Evolutionary conservation across 148 eudicot genomes (phyloP).

Genomic region (Simmondsia chinensis): DNA sequence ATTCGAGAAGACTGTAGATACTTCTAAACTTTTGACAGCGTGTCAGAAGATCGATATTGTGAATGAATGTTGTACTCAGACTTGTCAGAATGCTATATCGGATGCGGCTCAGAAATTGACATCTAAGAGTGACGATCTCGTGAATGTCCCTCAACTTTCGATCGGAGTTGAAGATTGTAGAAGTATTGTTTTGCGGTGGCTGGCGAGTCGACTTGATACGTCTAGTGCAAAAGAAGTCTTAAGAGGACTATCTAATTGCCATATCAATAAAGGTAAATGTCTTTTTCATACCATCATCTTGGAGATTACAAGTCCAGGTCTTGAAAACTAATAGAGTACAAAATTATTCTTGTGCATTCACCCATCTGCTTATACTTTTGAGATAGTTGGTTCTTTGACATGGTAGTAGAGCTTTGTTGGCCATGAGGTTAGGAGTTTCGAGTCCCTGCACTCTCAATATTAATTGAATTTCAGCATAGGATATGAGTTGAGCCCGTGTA

Average conservation of each 20-base stretch:
- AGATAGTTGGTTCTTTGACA: no score
- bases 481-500: no score
- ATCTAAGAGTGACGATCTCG: conserved; percentile 37
- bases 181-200: conserved; percentile 69
- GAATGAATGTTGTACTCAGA: conserved; percentile 81
- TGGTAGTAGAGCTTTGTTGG: no score
- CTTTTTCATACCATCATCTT: no score
- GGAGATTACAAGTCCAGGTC: no score
- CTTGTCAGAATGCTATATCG: conserved; percentile 77
- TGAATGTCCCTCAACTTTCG: conserved; percentile 42
- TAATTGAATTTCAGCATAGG: no score
- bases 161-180: conserved; percentile 53
- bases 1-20: conserved; percentile 60
- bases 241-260: conserved; percentile 88
- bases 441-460: no score
- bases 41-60: conserved; percentile 77
- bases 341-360: no score
- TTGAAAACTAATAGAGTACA: no score
- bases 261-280: conserved; percentile 89
- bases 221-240: conserved; percentile 68
- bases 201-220: conserved; percentile 74
- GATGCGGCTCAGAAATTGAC: conserved; percentile 77
- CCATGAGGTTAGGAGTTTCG: no score
- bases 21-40: conserved; percentile 48
- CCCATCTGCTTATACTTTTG: no score